Conservation (phyloP, 139 green algal species). For the Microglena sp. region DNA sequence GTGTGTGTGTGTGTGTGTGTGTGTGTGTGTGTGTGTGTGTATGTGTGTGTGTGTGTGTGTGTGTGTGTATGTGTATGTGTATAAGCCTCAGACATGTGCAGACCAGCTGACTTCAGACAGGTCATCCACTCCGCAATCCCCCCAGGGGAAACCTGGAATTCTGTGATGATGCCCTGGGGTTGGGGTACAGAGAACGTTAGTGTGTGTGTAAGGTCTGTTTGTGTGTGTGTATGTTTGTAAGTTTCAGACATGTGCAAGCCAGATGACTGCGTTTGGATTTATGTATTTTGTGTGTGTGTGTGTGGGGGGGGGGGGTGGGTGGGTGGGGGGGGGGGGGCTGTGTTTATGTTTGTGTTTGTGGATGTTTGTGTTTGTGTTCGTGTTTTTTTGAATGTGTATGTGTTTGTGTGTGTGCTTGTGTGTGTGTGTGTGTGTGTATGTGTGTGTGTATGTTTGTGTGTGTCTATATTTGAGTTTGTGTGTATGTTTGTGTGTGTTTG, state of each 20-base stretch:
- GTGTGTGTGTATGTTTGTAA: background rate
- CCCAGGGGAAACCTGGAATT: constrained; percentile 11
- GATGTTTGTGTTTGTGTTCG: background rate
- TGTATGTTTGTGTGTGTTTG: no score
- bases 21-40: no score
- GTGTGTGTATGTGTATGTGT: no score
- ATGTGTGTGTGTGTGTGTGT: no score
- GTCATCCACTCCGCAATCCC: background rate
- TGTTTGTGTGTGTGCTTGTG: no score
- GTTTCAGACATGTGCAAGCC: background rate
- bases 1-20: constrained; percentile 2
- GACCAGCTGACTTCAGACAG: background rate
- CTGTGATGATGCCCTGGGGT: constrained; percentile 21
- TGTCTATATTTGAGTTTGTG: no score
- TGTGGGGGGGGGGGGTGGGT: background rate
- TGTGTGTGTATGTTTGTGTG: no score
- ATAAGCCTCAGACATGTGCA: no score
- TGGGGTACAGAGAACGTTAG: no score
- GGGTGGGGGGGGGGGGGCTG: background rate
- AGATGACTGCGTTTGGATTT: background rate
- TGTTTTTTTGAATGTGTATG: no score
- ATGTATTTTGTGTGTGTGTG: background rate
- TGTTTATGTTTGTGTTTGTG: background rate
- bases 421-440: no score
- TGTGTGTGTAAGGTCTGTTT: no score